These are phyloP conservation scores for Trichophyton schoenleinii DNA, from an alignment of 2,329 filamentous ascomycete species.

Conservation along the genomic window DNA sequence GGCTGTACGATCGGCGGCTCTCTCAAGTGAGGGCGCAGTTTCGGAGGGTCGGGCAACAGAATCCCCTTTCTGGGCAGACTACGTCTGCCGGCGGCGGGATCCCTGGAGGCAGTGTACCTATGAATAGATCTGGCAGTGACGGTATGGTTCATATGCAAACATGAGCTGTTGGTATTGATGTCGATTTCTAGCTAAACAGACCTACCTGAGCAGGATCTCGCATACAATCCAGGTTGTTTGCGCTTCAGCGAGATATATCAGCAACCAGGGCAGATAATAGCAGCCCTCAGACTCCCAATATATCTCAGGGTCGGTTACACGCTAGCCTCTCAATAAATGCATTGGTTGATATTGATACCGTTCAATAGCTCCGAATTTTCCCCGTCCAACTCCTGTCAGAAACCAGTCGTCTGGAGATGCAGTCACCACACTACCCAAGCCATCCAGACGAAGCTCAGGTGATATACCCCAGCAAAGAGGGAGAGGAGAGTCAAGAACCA, in stretches of 20 bases:
- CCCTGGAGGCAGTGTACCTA: slow-evolving; percentile 22
- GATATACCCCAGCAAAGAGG: slow-evolving; percentile 3
- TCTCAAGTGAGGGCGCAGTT: slow-evolving; percentile 85
- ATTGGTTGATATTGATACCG: background rate
- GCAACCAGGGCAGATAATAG: background rate
- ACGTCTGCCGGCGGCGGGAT: slow-evolving; percentile 33
- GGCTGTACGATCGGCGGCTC: slow-evolving; percentile 82
- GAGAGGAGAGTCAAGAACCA: background rate
- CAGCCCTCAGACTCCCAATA: background rate
- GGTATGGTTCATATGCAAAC: slow-evolving; percentile 16
- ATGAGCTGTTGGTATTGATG: background rate
- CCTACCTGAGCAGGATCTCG: slow-evolving; percentile 23
- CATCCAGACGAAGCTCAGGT: slow-evolving; percentile 9
- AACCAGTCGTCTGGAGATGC: background rate
- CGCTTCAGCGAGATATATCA: background rate
- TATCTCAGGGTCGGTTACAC: background rate
- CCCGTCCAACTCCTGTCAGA: background rate
- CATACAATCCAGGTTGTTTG: slow-evolving; percentile 27
- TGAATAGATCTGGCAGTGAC: slow-evolving; percentile 22
- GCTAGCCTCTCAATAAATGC: too few relatives aligned
- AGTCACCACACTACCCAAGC: background rate
- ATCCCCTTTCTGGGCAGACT: slow-evolving; percentile 25
- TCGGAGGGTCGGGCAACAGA: slow-evolving; percentile 45
- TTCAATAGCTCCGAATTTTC: background rate
- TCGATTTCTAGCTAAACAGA: background rate